Conservation (phyloP, 2,329 filamentous ascomycete species). For the Catunica adiposa region DNA sequence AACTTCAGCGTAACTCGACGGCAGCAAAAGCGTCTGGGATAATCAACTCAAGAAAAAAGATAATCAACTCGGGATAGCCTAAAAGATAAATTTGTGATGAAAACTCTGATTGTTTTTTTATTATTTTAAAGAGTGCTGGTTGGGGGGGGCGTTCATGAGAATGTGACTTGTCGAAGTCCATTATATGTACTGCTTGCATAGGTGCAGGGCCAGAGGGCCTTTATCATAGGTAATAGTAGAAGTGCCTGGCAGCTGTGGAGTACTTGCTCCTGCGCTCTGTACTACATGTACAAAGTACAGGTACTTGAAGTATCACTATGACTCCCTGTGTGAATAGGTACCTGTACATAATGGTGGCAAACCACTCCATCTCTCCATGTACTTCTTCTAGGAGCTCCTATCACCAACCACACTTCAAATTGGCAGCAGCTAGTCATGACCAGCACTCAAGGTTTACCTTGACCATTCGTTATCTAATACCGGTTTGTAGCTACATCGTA, state of each 20-base stretch:
- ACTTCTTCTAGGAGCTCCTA: not conserved
- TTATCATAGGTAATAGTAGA: not conserved
- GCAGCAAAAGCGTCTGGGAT: not conserved
- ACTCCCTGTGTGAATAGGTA: not conserved
- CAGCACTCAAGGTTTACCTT: not conserved
- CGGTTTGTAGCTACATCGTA: not conserved
- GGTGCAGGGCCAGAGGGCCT: not conserved
- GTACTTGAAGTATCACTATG: not conserved
- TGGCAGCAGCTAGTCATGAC: not conserved
- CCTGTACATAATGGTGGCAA: not conserved
- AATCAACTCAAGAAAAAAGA: not conserved
- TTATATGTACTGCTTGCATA: not conserved
- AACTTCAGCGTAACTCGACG: not conserved
- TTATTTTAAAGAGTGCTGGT: not conserved
- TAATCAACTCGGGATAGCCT: not conserved
- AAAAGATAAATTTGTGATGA: not conserved
- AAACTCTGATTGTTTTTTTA: not conserved
- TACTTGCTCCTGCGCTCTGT: not conserved
- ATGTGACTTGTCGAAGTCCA: too few relatives aligned
- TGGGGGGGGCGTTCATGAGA: not conserved
- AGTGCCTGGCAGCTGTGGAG: not conserved
- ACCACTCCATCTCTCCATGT: not conserved
- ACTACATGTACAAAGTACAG: not conserved
- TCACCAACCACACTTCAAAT: not conserved
- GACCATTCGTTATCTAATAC: not conserved